Evolutionary conservation across 768 basidiomycete species (phyloP).

Genomic region (Omphalotus guepiniiformis): DNA sequence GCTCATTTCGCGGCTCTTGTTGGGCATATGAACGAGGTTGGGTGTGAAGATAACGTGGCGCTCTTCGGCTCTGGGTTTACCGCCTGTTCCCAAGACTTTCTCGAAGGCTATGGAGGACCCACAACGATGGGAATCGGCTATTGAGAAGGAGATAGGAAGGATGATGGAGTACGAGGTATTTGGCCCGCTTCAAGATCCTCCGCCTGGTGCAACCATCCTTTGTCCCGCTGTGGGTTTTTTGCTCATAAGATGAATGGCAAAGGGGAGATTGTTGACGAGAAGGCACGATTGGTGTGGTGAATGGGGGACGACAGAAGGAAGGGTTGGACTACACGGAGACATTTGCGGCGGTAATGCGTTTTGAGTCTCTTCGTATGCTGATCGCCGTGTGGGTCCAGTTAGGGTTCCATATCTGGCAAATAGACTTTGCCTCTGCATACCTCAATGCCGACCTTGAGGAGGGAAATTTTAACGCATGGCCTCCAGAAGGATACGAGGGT

Average conservation of each 20-base stretch:
- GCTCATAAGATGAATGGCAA: conserved; percentile 2
- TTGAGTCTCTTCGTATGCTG: conserved; percentile 5
- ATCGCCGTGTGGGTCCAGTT: conserved; percentile 11
- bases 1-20: background rate
- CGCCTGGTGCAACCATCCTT: background rate
- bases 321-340: conserved; percentile 30
- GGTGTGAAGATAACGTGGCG: background rate
- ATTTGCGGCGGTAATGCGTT: conserved; percentile 18
- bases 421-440: conserved; percentile 1
- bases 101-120: background rate
- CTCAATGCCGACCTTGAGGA: conserved; percentile 2
- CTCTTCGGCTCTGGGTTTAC: background rate
- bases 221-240: background rate
- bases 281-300: conserved; percentile 20
- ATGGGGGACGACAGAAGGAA: conserved; percentile 28
- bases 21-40: background rate
- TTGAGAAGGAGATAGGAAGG: background rate
- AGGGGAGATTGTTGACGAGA: conserved; percentile 22
- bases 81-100: background rate
- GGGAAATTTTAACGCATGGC: conserved; percentile 18
- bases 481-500: conserved; percentile 19
- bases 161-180: conserved; percentile 4
- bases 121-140: background rate
- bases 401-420: conserved; percentile 3
- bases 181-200: background rate